Evolutionary conservation across 2,329 filamentous ascomycete genomes (phyloP), one percentile per base, ranked within the genome.

Genomic region (Lachnum nothofagi): DNA sequence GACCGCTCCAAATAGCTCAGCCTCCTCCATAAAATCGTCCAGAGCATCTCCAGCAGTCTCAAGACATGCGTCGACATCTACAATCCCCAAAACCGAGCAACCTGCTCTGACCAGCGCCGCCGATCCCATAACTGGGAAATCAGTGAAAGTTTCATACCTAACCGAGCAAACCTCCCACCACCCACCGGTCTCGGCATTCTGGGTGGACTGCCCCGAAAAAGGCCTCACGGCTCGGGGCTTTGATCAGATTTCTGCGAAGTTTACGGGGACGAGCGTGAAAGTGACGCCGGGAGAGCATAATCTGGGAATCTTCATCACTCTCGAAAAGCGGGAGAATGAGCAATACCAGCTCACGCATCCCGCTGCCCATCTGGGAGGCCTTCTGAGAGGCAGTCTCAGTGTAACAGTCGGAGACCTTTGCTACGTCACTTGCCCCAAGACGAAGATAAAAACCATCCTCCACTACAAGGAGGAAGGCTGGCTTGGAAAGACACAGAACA

Each of bases 131-230:
- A 37, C 60, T 48, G 57, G 25, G 56, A 66, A 68, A 52, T 77
- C 75, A 23, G 78, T 95, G 59, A 87, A 85, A 59, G 81, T 98
- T 60, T 95, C 90, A 8, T 98, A 95, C 67, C 77, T 98, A 52
- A 97, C 93, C 22, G 93, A 98, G 70, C 93, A 98, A 71, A 98
- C 93, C 7, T 96, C 90, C 6, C 93, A 98, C 63, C 93, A 98
- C 69, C 93, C 93, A 27, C 93, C 93, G 8, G 91, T 98, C 57
- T 97, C 91, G 59, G 93, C 93, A 12, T 98, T 95, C 69, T 91
- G 88, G 67, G 84, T 96, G 56, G 85, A 90, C 64, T 98, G 93
- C 65, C 90, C 91, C 0, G 87, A 94, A 59, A 91, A 89, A 65
- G 93, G 91, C 23, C 79, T 98, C 57, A 82, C 82, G 31, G 93